Evolutionary conservation across 257 asterid species (phyloP), one percentile per base, ranked within the genome.

Genomic region (Ligustrum vulgare): DNA sequence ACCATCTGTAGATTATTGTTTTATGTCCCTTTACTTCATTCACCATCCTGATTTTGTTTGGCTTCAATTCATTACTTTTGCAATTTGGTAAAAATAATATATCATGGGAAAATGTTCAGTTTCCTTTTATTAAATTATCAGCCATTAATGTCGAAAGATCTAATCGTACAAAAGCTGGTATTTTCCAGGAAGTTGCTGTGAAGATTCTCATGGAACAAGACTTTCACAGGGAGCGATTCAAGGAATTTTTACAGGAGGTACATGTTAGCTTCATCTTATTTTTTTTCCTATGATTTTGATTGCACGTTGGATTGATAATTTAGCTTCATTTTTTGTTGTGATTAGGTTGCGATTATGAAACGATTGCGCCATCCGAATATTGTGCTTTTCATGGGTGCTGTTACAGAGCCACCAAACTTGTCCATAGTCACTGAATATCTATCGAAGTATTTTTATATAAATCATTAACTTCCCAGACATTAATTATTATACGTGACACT

Each of bases 331-430:
- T 81, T 84, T 80, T 82, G 72, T 77, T 80, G 72, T 78, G 69
- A 49, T 69, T 82, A 93, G 98, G 98, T 93, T 84, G 91, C 96
- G 37, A 90, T 93, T 47, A 93, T 93, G 98, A 91, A 90, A 84
- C 86, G 94, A 60, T 72, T 93, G 83, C 96, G 98, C 43, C 98
- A 93, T 86, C 98, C 98, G 74, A 93, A 93, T 85, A 90, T 93
- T 79, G 98, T 93, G 80, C 97, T 93, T 84, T 93, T 91, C 72
- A 93, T 93, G 98, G 98, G 98, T 73, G 98, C 97, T 75, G 98
- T 93, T 37, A 93, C 93, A 25, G 90, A 89, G 77, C 97, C 89
- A 3, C 97, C 97, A 32, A 87, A 93, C 86, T 85, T 91, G 84
- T 93, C 98, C 73, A 93, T 93, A 77, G 98, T 93, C 60, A 93